Conservation (phyloP, 1,139 yeast genomes). For the Nakaseomyces bracarensis region DNA sequence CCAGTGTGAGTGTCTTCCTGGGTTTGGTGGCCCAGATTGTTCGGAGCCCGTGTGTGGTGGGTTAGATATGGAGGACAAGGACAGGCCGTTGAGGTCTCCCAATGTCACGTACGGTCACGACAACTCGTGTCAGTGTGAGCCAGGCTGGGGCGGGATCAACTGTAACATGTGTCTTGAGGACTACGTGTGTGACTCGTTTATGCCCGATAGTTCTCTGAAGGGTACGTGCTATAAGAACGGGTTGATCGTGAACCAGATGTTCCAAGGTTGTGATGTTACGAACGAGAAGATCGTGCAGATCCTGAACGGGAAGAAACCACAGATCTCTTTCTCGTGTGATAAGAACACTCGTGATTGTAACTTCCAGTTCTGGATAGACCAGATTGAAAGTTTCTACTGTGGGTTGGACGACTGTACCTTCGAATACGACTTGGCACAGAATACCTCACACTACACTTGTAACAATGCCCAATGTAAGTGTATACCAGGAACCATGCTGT, state of each 20-base stretch:
- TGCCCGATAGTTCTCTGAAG: constrained; percentile 69
- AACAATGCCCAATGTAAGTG: constrained; percentile 73
- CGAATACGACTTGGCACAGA: constrained; percentile 52
- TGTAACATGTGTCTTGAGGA: constrained; percentile 77
- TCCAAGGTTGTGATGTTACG: constrained; percentile 93
- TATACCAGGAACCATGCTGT: constrained; percentile 83
- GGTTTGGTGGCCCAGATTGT: constrained; percentile 93
- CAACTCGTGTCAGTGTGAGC: constrained; percentile 54
- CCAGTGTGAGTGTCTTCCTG: constrained; percentile 82
- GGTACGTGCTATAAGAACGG: constrained; percentile 94
- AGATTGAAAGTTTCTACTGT: constrained; percentile 83
- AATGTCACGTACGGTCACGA: constrained; percentile 29
- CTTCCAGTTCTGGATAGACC: constrained; percentile 94
- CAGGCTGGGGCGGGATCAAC: constrained; percentile 91
- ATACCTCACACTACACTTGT: constrained; percentile 72
- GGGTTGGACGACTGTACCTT: constrained; percentile 65
- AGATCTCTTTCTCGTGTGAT: constrained; percentile 86
- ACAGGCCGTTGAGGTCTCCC: constrained; percentile 53
- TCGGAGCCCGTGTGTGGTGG: constrained; percentile 85
- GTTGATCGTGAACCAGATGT: constrained; percentile 66
- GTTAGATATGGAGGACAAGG: constrained; percentile 51
- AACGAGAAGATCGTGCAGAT: constrained; percentile 76
- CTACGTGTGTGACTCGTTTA: constrained; percentile 68
- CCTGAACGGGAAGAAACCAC: constrained; percentile 73
- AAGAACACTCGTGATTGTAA: constrained; percentile 59